Percentiles rank a stretch among this genome's conserved stretches.
These are phyloP conservation scores for Sonneratia caseolaris DNA, from an alignment of 345 rosid genomes.

Conservation along the genomic window DNA sequence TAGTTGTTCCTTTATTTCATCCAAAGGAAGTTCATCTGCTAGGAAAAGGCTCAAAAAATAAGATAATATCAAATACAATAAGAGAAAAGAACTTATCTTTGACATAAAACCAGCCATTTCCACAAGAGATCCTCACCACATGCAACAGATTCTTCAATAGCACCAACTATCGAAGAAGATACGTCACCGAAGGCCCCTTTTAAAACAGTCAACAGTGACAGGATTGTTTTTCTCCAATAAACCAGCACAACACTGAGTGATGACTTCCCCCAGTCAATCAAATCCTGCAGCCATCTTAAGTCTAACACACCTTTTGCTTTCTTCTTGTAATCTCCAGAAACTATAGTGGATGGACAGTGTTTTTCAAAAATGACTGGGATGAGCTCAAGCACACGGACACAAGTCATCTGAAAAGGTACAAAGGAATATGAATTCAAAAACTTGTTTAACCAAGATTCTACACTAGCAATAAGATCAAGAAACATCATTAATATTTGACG, in stretches of 20 bases:
- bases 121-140: slow-evolving; percentile 41
- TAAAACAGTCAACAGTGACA: slow-evolving; percentile 43
- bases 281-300: slow-evolving; percentile 77
- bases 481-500: neutral
- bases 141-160: slow-evolving; percentile 51
- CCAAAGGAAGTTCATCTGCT: slow-evolving; percentile 51
- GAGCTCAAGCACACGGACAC: slow-evolving; percentile 83
- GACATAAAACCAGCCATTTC: neutral
- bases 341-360: slow-evolving; percentile 27
- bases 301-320: slow-evolving; percentile 27
- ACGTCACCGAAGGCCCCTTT: slow-evolving; percentile 33
- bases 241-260: slow-evolving; percentile 68
- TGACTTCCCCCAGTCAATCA: slow-evolving; percentile 89
- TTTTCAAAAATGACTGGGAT: slow-evolving; percentile 61
- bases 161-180: slow-evolving; percentile 23
- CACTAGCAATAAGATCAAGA: neutral
- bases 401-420: slow-evolving; percentile 65
- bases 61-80: slow-evolving; percentile 4
- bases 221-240: slow-evolving; percentile 76
- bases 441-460: neutral
- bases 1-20: slow-evolving; percentile 50
- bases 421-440: slow-evolving; percentile 1
- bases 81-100: neutral
- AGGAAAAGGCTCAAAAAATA: slow-evolving; percentile 8
- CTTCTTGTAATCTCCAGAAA: slow-evolving; percentile 26